These are phyloP conservation scores for Candida xyloterini DNA, from an alignment of 805 yeast species.

Conservation along the genomic window DNA sequence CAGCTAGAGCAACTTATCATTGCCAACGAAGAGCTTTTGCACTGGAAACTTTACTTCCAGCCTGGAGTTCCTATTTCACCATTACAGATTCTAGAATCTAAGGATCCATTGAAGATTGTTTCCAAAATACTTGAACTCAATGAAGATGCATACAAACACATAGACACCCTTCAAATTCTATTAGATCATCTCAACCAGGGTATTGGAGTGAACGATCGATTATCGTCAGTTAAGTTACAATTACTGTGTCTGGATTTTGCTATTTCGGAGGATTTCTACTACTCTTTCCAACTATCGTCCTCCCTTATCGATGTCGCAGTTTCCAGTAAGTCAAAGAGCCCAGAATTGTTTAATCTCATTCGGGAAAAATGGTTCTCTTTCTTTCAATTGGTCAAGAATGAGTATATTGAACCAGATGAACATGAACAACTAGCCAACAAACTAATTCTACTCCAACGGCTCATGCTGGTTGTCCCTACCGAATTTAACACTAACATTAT, in stretches of 20 bases:
- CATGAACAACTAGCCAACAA: slow-evolving; percentile 35
- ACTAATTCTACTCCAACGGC: slow-evolving; percentile 48
- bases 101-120: slow-evolving; percentile 27
- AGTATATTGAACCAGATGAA: slow-evolving; percentile 23
- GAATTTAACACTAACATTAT: slow-evolving; percentile 55
- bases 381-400: slow-evolving; percentile 65
- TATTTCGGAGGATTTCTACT: slow-evolving; percentile 57
- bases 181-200: slow-evolving; percentile 41
- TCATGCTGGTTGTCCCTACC: slow-evolving; percentile 50
- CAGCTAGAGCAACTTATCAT: slow-evolving; percentile 19
- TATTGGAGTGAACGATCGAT: slow-evolving; percentile 18
- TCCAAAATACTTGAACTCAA: slow-evolving; percentile 49
- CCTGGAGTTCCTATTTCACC: slow-evolving; percentile 33
- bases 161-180: slow-evolving; percentile 40
- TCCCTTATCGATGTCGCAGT: slow-evolving; percentile 35
- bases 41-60: slow-evolving; percentile 30
- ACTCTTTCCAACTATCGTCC: slow-evolving; percentile 47
- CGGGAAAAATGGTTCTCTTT: slow-evolving; percentile 63
- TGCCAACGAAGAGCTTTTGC: slow-evolving; percentile 22
- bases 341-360: slow-evolving; percentile 17
- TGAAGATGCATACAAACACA: slow-evolving; percentile 45
- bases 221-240: slow-evolving; percentile 24
- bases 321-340: slow-evolving; percentile 2
- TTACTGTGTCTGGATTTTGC: slow-evolving; percentile 64
- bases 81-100: slow-evolving; percentile 20